Percentiles rank a stretch among this genome's conserved stretches.
These are phyloP conservation scores for Globisporangium cederbergense DNA, from an alignment of 352 stramenopile species.

Conservation along the genomic window DNA sequence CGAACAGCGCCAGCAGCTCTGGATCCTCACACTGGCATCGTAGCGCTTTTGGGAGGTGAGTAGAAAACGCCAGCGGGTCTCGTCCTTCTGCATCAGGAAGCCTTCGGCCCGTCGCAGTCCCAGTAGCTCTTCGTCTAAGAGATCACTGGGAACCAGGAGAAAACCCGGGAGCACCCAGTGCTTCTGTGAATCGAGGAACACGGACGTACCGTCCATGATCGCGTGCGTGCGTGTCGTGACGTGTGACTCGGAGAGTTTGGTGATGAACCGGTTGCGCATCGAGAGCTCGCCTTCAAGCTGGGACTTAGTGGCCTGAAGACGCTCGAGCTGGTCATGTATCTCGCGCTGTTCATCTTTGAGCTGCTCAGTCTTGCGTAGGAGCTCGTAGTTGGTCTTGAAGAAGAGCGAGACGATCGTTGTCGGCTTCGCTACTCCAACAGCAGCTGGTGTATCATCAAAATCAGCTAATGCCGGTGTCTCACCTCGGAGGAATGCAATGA, in stretches of 20 bases:
- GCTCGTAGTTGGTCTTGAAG: conserved; percentile 63
- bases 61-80: conserved; percentile 47
- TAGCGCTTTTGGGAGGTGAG: conserved; percentile 43
- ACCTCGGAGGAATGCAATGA: conserved; percentile 38
- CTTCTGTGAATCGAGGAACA: conserved; percentile 61
- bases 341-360: conserved; percentile 38
- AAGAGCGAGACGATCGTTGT: conserved; percentile 22
- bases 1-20: conserved; percentile 36
- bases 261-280: conserved; percentile 47
- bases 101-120: conserved; percentile 53
- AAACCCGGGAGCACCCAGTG: conserved; percentile 54
- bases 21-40: conserved; percentile 39
- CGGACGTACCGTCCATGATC: conserved; percentile 56
- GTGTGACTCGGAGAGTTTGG: conserved; percentile 38
- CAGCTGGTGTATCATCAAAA: not conserved
- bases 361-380: conserved; percentile 47
- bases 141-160: conserved; percentile 27
- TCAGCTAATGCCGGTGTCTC: not conserved
- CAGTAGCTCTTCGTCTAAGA: conserved; percentile 30
- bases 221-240: conserved; percentile 59
- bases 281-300: conserved; percentile 39
- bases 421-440: not conserved
- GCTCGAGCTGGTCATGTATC: conserved; percentile 34
- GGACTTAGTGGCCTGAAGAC: conserved; percentile 19
- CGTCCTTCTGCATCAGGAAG: conserved; percentile 68